phyloP scores from a whole-genome alignment of 352 stramenopile species.

The Globisporangium cederbergense region DNA sequence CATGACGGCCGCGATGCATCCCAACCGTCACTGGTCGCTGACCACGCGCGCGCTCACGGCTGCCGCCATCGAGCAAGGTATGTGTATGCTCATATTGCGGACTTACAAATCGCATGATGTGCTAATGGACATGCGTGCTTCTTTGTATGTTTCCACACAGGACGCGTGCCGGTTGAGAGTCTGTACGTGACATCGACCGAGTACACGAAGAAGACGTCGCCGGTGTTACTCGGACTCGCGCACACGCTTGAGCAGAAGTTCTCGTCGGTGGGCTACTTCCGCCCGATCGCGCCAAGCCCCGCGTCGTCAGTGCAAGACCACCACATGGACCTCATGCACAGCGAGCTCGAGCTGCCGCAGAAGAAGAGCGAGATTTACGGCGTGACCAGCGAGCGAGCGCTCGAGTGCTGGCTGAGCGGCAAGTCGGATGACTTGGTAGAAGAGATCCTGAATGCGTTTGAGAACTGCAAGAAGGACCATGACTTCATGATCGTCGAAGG shows the following conservation, averaged over 20 bases:
- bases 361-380: slow-evolving; percentile 50
- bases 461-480: slow-evolving; percentile 47
- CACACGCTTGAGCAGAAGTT: slow-evolving; percentile 77
- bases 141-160: slow-evolving; percentile 5
- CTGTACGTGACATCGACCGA: slow-evolving; percentile 74
- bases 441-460: slow-evolving; percentile 62
- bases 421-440: slow-evolving; percentile 68
- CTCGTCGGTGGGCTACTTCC: slow-evolving; percentile 70
- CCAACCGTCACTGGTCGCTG: slow-evolving; percentile 10
- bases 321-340: slow-evolving; percentile 69
- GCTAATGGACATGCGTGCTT: neutral
- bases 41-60: slow-evolving; percentile 26
- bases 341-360: slow-evolving; percentile 47
- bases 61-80: slow-evolving; percentile 30
- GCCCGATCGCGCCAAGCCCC: slow-evolving; percentile 52
- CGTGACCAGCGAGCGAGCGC: slow-evolving; percentile 49
- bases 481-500: slow-evolving; percentile 86
- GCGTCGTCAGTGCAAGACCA: slow-evolving; percentile 39
- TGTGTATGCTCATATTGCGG: neutral
- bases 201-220: slow-evolving; percentile 55
- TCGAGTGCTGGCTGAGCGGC: slow-evolving; percentile 50
- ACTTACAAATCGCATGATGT: neutral
- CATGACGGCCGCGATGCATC: slow-evolving; percentile 10
- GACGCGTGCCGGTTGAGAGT: slow-evolving; percentile 44
- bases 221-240: slow-evolving; percentile 62